phyloP scores from a whole-genome alignment of 163 green algal genomes.

The Chlamydomonas reinhardtii region DNA sequence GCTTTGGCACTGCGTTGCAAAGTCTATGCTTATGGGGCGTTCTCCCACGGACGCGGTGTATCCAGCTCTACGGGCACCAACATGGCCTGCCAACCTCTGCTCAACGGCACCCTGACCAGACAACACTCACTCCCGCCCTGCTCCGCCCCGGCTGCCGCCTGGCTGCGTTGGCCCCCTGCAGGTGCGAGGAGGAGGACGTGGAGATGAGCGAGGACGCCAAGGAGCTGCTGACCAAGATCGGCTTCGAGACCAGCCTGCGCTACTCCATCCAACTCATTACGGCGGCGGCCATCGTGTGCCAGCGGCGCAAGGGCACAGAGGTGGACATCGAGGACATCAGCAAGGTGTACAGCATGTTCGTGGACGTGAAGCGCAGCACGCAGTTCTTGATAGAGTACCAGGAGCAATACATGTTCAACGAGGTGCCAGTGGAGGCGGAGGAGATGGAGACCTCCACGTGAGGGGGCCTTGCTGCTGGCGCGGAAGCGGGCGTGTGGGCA shows the following conservation, averaged over 20 bases:
- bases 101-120: too few relatives aligned
- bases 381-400: conserved; percentile 95
- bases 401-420: conserved; percentile 99
- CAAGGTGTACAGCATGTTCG: conserved; percentile 94
- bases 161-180: not conserved
- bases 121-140: too few relatives aligned
- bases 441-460: conserved; percentile 49
- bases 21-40: too few relatives aligned
- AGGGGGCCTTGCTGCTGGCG: not conserved
- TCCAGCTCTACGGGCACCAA: too few relatives aligned
- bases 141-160: too few relatives aligned
- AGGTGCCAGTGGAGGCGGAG: conserved; percentile 67
- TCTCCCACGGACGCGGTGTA: too few relatives aligned
- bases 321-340: conserved; percentile 96
- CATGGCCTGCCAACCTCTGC: too few relatives aligned
- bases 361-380: conserved; percentile 94
- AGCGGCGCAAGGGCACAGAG: conserved; percentile 87
- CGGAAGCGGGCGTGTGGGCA: too few relatives aligned
- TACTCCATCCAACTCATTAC: conserved; percentile 99
- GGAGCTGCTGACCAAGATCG: conserved; percentile 98
- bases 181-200: conserved; percentile 98
- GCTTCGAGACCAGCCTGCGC: conserved; percentile 84
- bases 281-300: conserved; percentile 85
- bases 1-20: too few relatives aligned
- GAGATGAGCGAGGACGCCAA: conserved; percentile 94